phyloP scores from a whole-genome alignment of 2,329 filamentous ascomycete genomes.

The Pseudogymnoascus sp. region DNA sequence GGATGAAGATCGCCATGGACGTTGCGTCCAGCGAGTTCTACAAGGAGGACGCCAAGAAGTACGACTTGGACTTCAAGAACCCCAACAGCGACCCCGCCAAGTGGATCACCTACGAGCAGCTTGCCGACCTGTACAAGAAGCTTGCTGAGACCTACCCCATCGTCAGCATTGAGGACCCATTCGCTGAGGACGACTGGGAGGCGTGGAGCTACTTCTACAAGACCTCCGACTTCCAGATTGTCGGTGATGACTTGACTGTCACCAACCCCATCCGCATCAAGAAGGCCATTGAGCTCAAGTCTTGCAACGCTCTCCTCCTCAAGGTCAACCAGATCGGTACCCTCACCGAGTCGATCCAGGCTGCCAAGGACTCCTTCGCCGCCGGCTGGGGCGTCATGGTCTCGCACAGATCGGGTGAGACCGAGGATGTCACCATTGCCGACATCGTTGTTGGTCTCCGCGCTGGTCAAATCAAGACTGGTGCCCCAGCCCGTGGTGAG shows the following conservation, averaged over 20 bases:
- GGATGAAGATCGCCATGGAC: slow-evolving; percentile 98
- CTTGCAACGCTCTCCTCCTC: slow-evolving; percentile 93
- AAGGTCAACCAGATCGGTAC: slow-evolving; percentile 99
- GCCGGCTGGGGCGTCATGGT: slow-evolving; percentile 99
- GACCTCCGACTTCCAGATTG: slow-evolving; percentile 96
- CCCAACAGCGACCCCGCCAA: slow-evolving; percentile 90
- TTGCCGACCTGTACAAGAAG: slow-evolving; percentile 82
- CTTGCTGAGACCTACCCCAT: slow-evolving; percentile 95
- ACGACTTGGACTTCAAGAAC: slow-evolving; percentile 99
- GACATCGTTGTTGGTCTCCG: slow-evolving; percentile 97
- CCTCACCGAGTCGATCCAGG: slow-evolving; percentile 96
- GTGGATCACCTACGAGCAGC: slow-evolving; percentile 98
- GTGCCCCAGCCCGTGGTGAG: slow-evolving; percentile 92
- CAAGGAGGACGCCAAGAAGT: slow-evolving; percentile 96
- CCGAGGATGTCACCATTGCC: slow-evolving; percentile 97
- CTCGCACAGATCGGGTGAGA: slow-evolving; percentile 98
- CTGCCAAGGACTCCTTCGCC: slow-evolving; percentile 95
- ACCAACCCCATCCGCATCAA: slow-evolving; percentile 99
- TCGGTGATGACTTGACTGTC: slow-evolving; percentile 96
- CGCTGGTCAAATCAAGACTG: slow-evolving; percentile 97
- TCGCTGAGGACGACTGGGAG: slow-evolving; percentile 99
- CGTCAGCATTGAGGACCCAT: slow-evolving; percentile 97
- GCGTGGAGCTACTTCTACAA: slow-evolving; percentile 99
- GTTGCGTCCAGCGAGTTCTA: slow-evolving; percentile 99
- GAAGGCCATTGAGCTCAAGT: slow-evolving; percentile 98